These are phyloP conservation scores for Daldinia eschscholtzii DNA, from an alignment of 2,329 filamentous ascomycete species.

Conservation along the genomic window DNA sequence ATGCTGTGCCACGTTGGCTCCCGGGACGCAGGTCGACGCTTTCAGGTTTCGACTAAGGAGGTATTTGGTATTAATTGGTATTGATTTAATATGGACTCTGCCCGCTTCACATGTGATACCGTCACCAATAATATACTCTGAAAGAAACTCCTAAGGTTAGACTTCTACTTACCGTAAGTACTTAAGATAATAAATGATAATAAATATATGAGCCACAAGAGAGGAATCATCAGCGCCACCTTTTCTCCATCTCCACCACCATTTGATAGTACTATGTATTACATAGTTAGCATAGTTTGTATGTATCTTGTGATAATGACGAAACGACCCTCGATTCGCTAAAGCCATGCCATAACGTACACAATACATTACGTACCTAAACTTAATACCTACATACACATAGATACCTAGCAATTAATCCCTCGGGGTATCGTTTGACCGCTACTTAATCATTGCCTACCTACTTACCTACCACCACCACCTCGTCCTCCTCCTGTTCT, in stretches of 20 bases:
- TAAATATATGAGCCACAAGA: slow-evolving; percentile 30
- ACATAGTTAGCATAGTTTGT: not conserved
- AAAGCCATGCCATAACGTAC: slow-evolving; percentile 13
- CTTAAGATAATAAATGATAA: slow-evolving; percentile 12
- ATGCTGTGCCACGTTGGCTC: slow-evolving; percentile 40
- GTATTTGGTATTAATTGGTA: not conserved
- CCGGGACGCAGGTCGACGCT: slow-evolving; percentile 30
- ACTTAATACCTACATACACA: not conserved
- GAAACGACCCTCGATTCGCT: slow-evolving; percentile 15
- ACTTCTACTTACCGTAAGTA: not conserved
- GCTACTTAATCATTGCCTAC: slow-evolving; percentile 25
- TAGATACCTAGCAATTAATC: slow-evolving; percentile 22
- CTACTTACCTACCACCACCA: not conserved
- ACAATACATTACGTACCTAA: no score
- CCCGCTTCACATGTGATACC: slow-evolving; percentile 15
- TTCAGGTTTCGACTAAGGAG: slow-evolving; percentile 16
- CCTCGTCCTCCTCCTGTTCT: no score
- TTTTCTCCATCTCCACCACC: slow-evolving; percentile 9
- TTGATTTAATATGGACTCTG: slow-evolving; percentile 15
- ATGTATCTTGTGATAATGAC: slow-evolving; percentile 6
- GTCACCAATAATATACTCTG: slow-evolving; percentile 8
- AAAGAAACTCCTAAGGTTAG: slow-evolving; percentile 8
- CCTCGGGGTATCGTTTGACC: slow-evolving; percentile 38
- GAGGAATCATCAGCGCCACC: slow-evolving; percentile 24
- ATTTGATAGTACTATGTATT: not conserved